A percentile compares a stretch with the other conserved stretches of the same genome.
phyloP scores from a whole-genome alignment of 768 basidiomycete genomes.

The Panellus pusillus region DNA sequence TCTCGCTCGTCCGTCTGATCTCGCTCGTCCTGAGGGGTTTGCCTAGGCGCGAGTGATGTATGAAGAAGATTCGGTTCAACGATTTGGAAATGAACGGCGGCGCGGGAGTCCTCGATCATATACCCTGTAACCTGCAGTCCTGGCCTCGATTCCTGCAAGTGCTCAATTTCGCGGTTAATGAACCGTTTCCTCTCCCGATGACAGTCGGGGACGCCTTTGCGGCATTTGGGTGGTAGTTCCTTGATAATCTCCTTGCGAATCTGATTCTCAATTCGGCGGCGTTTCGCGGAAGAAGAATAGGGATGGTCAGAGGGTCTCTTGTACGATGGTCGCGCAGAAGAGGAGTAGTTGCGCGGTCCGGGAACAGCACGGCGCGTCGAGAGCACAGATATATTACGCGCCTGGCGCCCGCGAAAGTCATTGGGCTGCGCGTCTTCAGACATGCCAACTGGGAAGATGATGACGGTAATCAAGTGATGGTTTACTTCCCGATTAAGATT shows the following conservation, averaged over 20 bases:
- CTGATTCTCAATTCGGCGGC: slow-evolving; percentile 5
- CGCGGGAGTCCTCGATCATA: background rate
- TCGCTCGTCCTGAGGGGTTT: background rate
- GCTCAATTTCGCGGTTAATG: slow-evolving; percentile 9
- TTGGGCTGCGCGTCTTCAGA: slow-evolving; percentile 17
- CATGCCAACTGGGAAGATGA: background rate
- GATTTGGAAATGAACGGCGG: background rate
- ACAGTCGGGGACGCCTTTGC: slow-evolving; percentile 3
- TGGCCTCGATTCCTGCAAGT: slow-evolving; percentile 4
- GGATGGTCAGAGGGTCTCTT: slow-evolving; percentile 16
- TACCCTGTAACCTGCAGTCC: slow-evolving; percentile 5
- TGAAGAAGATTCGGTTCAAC: slow-evolving; percentile 10
- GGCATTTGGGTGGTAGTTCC: slow-evolving; percentile 11
- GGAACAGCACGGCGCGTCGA: background rate
- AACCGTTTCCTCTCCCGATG: slow-evolving; percentile 6
- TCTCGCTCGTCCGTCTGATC: too few relatives aligned
- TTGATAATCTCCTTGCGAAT: slow-evolving; percentile 1
- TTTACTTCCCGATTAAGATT: background rate
- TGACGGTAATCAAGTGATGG: too few relatives aligned
- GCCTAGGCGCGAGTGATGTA: slow-evolving; percentile 11
- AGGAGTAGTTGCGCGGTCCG: background rate
- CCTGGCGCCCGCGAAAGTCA: slow-evolving; percentile 11
- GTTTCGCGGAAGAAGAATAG: slow-evolving; percentile 9
- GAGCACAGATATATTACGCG: background rate
- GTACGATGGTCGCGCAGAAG: background rate